These are phyloP conservation scores for Saccharata proteae DNA, from an alignment of 2,329 filamentous ascomycete species.

Conservation along the genomic window DNA sequence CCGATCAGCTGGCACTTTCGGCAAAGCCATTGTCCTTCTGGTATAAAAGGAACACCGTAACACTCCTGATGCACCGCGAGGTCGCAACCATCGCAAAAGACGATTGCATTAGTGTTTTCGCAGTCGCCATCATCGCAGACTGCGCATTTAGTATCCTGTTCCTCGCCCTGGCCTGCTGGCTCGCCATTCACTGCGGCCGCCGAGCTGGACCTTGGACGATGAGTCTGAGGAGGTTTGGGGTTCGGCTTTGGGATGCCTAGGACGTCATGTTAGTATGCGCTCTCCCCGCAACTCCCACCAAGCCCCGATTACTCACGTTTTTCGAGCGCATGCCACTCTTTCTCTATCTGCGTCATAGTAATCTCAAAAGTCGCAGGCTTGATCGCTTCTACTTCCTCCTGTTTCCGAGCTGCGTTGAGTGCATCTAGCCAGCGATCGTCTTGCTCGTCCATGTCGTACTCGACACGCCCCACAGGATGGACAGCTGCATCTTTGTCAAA, in stretches of 20 bases:
- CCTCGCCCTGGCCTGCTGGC: conserved; percentile 65
- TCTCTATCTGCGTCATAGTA: conserved; percentile 97
- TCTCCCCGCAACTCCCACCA: background rate
- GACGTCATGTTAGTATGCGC: conserved; percentile 4
- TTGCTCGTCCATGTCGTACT: conserved; percentile 99
- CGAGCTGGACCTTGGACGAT: conserved; percentile 82
- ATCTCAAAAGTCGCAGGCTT: conserved; percentile 94
- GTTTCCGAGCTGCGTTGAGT: conserved; percentile 65
- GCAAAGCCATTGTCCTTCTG: conserved; percentile 96
- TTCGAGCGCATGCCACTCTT: conserved; percentile 93
- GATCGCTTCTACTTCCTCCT: conserved; percentile 65
- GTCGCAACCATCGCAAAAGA: conserved; percentile 97
- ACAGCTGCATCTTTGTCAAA: conserved; percentile 39
- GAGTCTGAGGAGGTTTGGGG: conserved; percentile 89
- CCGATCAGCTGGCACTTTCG: conserved; percentile 94
- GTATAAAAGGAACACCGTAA: conserved; percentile 96
- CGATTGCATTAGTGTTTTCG: conserved; percentile 97
- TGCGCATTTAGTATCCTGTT: conserved; percentile 93
- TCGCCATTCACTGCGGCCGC: conserved; percentile 94
- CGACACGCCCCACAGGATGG: conserved; percentile 59
- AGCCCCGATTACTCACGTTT: conserved; percentile 44
- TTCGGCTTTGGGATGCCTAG: conserved; percentile 80
- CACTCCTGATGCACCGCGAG: conserved; percentile 97
- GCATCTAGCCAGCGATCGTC: conserved; percentile 91
- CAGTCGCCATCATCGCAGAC: conserved; percentile 99